A percentile compares a stretch with the other conserved stretches of the same genome.
These are phyloP conservation scores for Tricholoma sp. DNA, from an alignment of 768 basidiomycete genomes.

Conservation along the genomic window DNA sequence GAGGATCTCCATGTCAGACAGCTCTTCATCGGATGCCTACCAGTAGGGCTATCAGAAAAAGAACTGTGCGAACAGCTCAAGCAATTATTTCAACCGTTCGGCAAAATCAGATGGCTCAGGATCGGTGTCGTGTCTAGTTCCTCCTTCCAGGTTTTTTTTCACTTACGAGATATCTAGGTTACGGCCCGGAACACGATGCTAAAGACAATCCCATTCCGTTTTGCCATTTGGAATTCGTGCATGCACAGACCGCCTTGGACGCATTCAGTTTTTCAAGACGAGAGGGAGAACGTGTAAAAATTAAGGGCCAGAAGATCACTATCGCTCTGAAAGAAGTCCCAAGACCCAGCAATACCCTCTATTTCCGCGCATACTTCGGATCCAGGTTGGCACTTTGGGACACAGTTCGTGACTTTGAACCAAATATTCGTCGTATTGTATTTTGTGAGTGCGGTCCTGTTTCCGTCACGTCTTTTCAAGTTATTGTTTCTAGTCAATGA, in stretches of 20 bases:
- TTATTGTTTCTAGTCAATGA: not conserved
- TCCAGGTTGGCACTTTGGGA: not conserved
- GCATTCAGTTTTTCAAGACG: not conserved
- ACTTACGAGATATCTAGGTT: not conserved
- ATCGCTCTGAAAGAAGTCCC: not conserved
- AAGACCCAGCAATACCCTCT: not conserved
- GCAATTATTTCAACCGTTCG: not conserved
- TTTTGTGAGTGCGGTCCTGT: not conserved
- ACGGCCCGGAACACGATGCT: not conserved
- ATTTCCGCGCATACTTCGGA: not conserved
- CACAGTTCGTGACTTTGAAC: not conserved
- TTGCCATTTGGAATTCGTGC: not conserved
- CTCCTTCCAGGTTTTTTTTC: not conserved
- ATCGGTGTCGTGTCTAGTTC: not conserved
- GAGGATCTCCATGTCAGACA: not conserved
- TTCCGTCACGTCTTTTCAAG: not conserved
- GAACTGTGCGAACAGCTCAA: not conserved
- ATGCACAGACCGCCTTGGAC: not conserved
- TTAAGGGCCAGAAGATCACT: not conserved
- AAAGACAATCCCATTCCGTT: not conserved
- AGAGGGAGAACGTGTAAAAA: not conserved
- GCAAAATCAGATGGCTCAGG: not conserved
- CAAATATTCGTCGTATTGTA: not conserved
- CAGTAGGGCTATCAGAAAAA: not conserved
- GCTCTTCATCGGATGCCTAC: not conserved